Conservation (phyloP, 257 asterid genomes). For the Solanum peruvianum region DNA sequence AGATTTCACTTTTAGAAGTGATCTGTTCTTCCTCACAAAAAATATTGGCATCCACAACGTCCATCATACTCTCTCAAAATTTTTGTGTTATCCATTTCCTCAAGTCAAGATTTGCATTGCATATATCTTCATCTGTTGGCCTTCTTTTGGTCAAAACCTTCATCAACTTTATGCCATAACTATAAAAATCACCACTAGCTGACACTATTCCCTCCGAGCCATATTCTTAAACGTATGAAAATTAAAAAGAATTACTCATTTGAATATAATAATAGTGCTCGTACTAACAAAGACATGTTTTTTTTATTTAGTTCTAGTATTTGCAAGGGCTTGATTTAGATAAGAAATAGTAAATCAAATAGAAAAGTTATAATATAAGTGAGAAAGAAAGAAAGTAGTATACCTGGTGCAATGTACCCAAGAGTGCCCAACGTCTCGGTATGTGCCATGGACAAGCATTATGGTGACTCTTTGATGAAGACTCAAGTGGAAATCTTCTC, state of each 20-base stretch:
- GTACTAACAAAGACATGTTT: not conserved
- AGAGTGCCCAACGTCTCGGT: slow-evolving; percentile 21
- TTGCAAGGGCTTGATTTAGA: too few relatives aligned
- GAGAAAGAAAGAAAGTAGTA: not conserved
- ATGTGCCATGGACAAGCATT: slow-evolving; percentile 1
- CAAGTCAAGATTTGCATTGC: not conserved
- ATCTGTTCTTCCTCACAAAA: not conserved
- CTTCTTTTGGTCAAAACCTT: slow-evolving; percentile 14
- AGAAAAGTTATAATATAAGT: not conserved
- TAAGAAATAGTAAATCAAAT: not conserved
- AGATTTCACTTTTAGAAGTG: not conserved
- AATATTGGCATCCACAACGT: not conserved
- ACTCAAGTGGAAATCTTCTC: not conserved
- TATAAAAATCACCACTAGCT: slow-evolving; percentile 14
- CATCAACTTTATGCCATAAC: slow-evolving; percentile 18
- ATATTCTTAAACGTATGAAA: slow-evolving; percentile 5
- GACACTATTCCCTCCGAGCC: slow-evolving; percentile 22
- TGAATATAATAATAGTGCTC: not conserved
- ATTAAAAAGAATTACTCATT: not conserved
- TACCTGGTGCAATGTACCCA: slow-evolving; percentile 34
- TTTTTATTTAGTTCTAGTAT: not conserved
- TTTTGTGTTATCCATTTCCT: slow-evolving; percentile 10
- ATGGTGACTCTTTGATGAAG: slow-evolving; percentile 9
- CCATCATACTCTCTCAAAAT: not conserved
- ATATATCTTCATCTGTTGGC: slow-evolving; percentile 13